Evolutionary conservation across 139 green algal species (phyloP).

Genomic region (Pseudopediastrum boryanum): DNA sequence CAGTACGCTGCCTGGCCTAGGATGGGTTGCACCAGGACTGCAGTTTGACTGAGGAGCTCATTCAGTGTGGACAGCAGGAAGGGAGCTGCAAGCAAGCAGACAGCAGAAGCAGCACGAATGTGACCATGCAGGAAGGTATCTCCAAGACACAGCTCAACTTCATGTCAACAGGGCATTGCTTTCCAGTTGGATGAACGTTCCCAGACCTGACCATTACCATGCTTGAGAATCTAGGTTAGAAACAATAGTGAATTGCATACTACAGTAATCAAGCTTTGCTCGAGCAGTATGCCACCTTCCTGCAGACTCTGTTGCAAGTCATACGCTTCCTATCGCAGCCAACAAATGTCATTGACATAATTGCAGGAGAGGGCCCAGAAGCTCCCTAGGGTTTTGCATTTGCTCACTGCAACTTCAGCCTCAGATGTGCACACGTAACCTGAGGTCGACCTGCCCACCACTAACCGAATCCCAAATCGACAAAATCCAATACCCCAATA

Average conservation of each 20-base stretch:
- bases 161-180: too few species aligned
- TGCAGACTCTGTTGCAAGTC: too few species aligned
- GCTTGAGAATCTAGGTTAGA: too few species aligned
- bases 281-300: too few species aligned
- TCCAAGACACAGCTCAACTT: background rate
- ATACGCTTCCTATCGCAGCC: too few species aligned
- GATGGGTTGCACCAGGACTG: constrained; percentile 79
- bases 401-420: background rate
- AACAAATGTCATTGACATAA: too few species aligned
- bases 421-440: background rate
- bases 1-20: too few species aligned
- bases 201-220: background rate
- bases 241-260: too few species aligned
- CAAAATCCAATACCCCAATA: background rate
- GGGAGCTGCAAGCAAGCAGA: constrained; percentile 46
- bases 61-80: constrained; percentile 81
- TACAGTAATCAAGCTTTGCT: too few species aligned
- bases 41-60: constrained; percentile 65
- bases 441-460: background rate
- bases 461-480: too few species aligned
- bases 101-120: background rate
- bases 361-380: too few species aligned
- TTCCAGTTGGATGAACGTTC: background rate
- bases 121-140: background rate
- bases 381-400: background rate